Conservation (phyloP, 768 basidiomycete genomes). For the Boletus reticulatus region DNA sequence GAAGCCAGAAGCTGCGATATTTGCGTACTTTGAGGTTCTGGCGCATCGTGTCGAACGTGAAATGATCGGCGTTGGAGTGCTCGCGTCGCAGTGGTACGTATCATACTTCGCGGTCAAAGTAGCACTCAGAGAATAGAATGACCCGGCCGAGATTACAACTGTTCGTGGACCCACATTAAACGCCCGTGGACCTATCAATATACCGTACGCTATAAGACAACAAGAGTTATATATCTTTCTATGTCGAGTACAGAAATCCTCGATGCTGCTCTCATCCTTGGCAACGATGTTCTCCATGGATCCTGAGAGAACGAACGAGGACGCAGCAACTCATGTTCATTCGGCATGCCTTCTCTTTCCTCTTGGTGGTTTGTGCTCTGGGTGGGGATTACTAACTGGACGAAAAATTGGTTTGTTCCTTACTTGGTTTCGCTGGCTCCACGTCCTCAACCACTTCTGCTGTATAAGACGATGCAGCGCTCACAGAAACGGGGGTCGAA, state of each 20-base stretch:
- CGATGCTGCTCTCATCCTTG: conserved; percentile 5
- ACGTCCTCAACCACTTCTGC: conserved; percentile 27
- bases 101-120: too few species aligned
- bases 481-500: conserved; percentile 30
- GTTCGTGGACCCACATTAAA: not conserved
- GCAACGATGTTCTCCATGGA: not conserved
- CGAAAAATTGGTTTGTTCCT: conserved; percentile 2
- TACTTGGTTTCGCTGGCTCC: conserved; percentile 29
- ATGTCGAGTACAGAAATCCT: conserved; percentile 19
- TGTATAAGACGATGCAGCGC: conserved; percentile 31
- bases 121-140: not conserved
- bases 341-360: conserved; percentile 23
- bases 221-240: conserved; percentile 26
- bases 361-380: conserved; percentile 25
- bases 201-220: conserved; percentile 15
- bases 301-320: not conserved
- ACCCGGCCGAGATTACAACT: not conserved
- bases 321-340: conserved; percentile 7
- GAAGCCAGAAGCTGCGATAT: conserved; percentile 58
- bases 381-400: not conserved
- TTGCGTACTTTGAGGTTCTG: conserved; percentile 49
- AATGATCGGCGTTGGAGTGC: conserved; percentile 14
- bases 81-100: not conserved
- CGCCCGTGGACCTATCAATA: not conserved
- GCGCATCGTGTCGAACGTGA: conserved; percentile 41